Percentiles rank a stretch among this genome's conserved stretches.
These are phyloP conservation scores for Nyssa sinensis DNA, from an alignment of 148 eudicot species.

Conservation along the genomic window DNA sequence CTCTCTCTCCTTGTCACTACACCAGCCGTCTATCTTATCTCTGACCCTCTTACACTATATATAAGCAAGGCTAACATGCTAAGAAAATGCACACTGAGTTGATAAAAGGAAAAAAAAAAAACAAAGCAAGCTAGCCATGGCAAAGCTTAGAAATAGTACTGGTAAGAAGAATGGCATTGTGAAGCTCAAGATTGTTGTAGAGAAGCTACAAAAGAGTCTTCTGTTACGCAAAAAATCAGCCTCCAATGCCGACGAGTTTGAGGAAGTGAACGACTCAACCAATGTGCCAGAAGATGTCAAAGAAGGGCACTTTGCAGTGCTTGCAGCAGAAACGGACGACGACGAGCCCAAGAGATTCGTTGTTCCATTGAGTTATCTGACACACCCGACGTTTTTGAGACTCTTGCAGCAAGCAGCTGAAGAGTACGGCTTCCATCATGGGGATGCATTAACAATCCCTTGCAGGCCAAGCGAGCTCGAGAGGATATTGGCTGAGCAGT, in stretches of 20 bases:
- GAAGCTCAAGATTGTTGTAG: constrained; percentile 43
- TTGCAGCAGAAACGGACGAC: constrained; percentile 43
- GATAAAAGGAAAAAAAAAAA: neutral
- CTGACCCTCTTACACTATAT: no score
- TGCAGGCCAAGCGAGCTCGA: constrained; percentile 53
- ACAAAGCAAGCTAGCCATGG: constrained; percentile 6
- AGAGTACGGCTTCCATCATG: constrained; percentile 65
- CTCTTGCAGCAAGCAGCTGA: constrained; percentile 67
- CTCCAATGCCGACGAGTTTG: neutral
- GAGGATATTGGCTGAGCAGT: constrained; percentile 38
- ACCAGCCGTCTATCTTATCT: no score
- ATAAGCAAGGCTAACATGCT: neutral
- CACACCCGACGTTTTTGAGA: constrained; percentile 44
- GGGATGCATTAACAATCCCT: constrained; percentile 59
- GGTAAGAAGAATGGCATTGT: constrained; percentile 35
- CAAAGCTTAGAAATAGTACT: constrained; percentile 17
- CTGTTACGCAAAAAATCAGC: constrained; percentile 26
- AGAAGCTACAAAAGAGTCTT: constrained; percentile 56
- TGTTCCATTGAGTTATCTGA: constrained; percentile 51
- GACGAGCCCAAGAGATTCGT: constrained; percentile 41
- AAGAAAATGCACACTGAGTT: neutral
- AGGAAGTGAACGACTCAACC: constrained; percentile 12
- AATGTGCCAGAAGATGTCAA: constrained; percentile 54
- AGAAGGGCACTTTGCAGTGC: constrained; percentile 78
- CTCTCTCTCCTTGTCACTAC: no score